Evolutionary conservation across 306 rosid genomes (phyloP).

Genomic region (Vigna mungo): DNA sequence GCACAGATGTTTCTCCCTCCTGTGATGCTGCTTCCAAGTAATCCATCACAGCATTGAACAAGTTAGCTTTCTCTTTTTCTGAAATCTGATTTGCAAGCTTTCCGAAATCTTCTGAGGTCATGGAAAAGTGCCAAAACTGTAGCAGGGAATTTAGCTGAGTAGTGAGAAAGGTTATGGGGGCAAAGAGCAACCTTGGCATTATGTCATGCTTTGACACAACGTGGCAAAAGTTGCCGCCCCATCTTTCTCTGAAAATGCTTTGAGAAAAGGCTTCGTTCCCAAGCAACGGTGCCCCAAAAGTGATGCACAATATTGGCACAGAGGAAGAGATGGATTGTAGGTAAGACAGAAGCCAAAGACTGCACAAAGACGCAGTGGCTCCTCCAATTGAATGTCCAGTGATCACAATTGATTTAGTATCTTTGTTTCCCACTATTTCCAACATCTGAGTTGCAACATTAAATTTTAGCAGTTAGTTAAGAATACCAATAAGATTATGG

Average conservation of each 20-base stretch:
- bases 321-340: slow-evolving; percentile 55
- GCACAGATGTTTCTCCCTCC: slow-evolving; percentile 47
- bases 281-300: slow-evolving; percentile 83
- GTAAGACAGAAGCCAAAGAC: slow-evolving; percentile 77
- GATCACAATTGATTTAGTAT: slow-evolving; percentile 70
- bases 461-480: slow-evolving; percentile 27
- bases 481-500: slow-evolving; percentile 20
- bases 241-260: slow-evolving; percentile 72
- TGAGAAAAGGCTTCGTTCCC: slow-evolving; percentile 72
- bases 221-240: slow-evolving; percentile 83
- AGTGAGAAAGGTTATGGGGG: slow-evolving; percentile 58
- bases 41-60: slow-evolving; percentile 52
- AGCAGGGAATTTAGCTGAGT: slow-evolving; percentile 61
- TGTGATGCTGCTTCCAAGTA: slow-evolving; percentile 55
- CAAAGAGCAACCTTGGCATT: slow-evolving; percentile 82
- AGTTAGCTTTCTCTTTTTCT: slow-evolving; percentile 52
- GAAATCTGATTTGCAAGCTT: slow-evolving; percentile 52
- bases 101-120: slow-evolving; percentile 53
- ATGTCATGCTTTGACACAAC: slow-evolving; percentile 80
- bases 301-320: slow-evolving; percentile 64
- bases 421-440: slow-evolving; percentile 50
- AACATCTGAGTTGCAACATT: slow-evolving; percentile 55
- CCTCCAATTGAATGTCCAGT: slow-evolving; percentile 97
- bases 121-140: slow-evolving; percentile 70
- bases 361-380: slow-evolving; percentile 72